Evolutionary conservation across 371 early-diverging fungal genomes (phyloP).

Genomic region (Rhizopus stolonifer): DNA sequence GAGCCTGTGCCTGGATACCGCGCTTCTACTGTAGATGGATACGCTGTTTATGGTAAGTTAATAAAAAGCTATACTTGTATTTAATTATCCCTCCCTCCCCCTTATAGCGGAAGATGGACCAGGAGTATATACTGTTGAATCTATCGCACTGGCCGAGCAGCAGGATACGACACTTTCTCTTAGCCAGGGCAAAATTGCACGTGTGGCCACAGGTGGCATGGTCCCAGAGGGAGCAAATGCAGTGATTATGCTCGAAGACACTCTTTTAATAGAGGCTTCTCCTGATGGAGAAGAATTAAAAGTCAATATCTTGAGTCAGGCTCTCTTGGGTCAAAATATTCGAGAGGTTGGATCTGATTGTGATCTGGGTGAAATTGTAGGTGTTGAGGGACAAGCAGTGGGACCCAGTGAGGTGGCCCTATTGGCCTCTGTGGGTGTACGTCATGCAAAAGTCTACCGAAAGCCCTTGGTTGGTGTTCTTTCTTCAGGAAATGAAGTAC

Average conservation of each 20-base stretch:
- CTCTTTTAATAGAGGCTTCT: conserved; percentile 59
- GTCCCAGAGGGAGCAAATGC: conserved; percentile 81
- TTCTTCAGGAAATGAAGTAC: conserved; percentile 89
- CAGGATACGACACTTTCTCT: conserved; percentile 26
- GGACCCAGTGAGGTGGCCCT: conserved; percentile 79
- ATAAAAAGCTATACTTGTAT: background rate
- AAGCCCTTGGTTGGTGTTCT: conserved; percentile 80
- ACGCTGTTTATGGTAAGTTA: conserved; percentile 76
- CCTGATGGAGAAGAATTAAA: conserved; percentile 61
- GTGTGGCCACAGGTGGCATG: conserved; percentile 89
- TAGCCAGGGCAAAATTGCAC: conserved; percentile 61
- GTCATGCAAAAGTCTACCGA: conserved; percentile 59
- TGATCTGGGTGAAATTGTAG: conserved; percentile 56
- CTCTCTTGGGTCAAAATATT: conserved; percentile 62
- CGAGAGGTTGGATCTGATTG: conserved; percentile 82
- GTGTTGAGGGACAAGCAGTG: conserved; percentile 58
- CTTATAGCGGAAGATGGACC: conserved; percentile 75
- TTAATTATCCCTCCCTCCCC: background rate
- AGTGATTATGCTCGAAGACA: conserved; percentile 94
- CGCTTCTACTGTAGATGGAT: conserved; percentile 92
- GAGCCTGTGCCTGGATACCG: conserved; percentile 85
- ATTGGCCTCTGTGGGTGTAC: conserved; percentile 76
- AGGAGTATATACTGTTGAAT: conserved; percentile 71
- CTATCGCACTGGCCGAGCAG: conserved; percentile 60
- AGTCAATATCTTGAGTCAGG: conserved; percentile 54